Evolutionary conservation across 1,139 yeast species (phyloP).

Genomic region (Hemisphaericaspora lyxosophila): DNA sequence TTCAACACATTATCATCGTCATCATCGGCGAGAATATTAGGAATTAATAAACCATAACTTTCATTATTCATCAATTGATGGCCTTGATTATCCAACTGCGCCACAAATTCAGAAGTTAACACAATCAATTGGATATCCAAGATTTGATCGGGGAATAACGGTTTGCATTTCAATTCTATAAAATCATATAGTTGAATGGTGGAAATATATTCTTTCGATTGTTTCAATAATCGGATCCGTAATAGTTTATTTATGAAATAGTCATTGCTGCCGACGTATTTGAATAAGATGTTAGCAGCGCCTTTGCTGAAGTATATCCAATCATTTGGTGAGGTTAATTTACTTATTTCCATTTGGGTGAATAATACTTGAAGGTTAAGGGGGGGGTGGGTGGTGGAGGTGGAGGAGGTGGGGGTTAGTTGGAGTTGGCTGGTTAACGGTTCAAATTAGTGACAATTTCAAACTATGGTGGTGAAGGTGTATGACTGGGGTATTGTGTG

Average conservation of each 20-base stretch:
- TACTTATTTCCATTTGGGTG: conserved; percentile 39
- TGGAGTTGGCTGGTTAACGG: too few relatives aligned
- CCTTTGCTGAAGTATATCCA: conserved; percentile 50
- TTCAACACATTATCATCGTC: conserved; percentile 33
- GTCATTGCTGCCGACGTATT: conserved; percentile 39
- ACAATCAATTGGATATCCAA: conserved; percentile 42
- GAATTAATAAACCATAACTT: conserved; percentile 41
- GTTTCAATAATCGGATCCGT: conserved; percentile 37
- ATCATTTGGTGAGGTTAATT: conserved; percentile 39
- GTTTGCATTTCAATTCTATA: conserved; percentile 43
- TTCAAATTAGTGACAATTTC: too few relatives aligned
- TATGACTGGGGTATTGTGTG: too few relatives aligned
- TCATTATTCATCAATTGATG: conserved; percentile 36
- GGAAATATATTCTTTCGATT: conserved; percentile 40
- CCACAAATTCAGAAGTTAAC: conserved; percentile 35
- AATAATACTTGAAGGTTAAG: too few relatives aligned
- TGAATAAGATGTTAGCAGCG: conserved; percentile 45
- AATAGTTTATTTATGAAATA: conserved; percentile 37
- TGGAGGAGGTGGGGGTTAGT: too few relatives aligned
- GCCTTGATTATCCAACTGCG: conserved; percentile 28
- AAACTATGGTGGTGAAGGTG: too few relatives aligned
- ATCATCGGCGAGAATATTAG: conserved; percentile 40
- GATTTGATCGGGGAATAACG: conserved; percentile 34
- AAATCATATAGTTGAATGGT: conserved; percentile 46
- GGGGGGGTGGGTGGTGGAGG: not conserved